These are phyloP conservation scores for Boletellus ananiceps DNA, from an alignment of 768 basidiomycete genomes.

Conservation along the genomic window DNA sequence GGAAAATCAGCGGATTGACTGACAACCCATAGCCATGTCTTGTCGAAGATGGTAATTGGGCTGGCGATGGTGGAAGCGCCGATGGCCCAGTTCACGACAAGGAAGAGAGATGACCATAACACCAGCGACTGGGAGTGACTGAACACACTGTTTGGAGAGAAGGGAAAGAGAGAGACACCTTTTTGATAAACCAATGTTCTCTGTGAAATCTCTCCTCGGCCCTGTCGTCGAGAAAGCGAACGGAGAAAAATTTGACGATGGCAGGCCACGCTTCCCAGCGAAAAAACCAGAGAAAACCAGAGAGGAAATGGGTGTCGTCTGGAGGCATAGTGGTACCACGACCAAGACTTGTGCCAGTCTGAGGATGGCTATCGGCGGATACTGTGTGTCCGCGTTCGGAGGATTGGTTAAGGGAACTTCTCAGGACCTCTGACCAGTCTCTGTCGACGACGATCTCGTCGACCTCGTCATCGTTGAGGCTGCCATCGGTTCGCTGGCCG, in stretches of 20 bases:
- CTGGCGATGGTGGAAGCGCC: conserved; percentile 48
- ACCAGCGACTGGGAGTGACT: conserved; percentile 42
- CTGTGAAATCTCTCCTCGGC: conserved; percentile 46
- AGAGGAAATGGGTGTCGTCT: conserved; percentile 34
- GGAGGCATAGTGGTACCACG: conserved; percentile 33
- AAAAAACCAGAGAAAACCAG: conserved; percentile 37
- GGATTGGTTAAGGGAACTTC: conserved; percentile 48
- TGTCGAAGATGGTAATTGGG: conserved; percentile 46
- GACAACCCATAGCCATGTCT: conserved; percentile 57
- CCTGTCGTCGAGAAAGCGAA: conserved; percentile 57
- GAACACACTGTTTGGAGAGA: neutral
- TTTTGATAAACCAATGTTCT: conserved; percentile 73
- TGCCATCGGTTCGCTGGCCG: conserved; percentile 27
- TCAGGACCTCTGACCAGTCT: conserved; percentile 57
- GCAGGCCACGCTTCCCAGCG: conserved; percentile 57
- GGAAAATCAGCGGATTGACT: conserved; percentile 21
- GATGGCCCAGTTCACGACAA: conserved; percentile 66
- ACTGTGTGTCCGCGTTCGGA: conserved; percentile 50
- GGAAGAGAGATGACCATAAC: conserved; percentile 58
- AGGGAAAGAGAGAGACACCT: conserved; percentile 29
- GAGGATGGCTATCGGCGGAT: conserved; percentile 41
- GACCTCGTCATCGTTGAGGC: conserved; percentile 39
- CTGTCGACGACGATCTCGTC: conserved; percentile 77
- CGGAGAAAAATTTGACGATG: conserved; percentile 53
- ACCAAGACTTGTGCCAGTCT: conserved; percentile 33